Evolutionary conservation across 2,329 filamentous ascomycete genomes (phyloP), one percentile per base, ranked within the genome.

Genomic region (Fusarium sp.): DNA sequence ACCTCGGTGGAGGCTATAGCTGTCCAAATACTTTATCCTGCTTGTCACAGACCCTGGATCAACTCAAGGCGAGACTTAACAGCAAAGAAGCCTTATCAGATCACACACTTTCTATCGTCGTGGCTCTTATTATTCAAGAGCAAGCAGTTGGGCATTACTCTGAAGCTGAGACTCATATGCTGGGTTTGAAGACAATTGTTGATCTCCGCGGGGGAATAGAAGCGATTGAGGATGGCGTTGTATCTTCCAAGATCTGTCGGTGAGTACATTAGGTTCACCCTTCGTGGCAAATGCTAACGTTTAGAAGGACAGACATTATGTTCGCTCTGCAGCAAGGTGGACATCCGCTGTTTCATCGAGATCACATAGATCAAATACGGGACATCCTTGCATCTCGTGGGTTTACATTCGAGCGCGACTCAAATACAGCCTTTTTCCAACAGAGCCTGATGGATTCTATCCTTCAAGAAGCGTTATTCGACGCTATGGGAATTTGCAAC

Each of bases 61-160:
- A 47, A 7, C 29, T 63, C 6, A 41, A 55, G 1, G 31, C 18
- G 3, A 54, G 49, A 2, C 26, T 63, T 3, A 24, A 33, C 1
- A 43, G 35, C 8, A 38, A 12, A 2, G 60, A 63, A 2, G 60
- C 58, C 2, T 8, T 63, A 0, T 63, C 58, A 0, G 60, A 63
- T 3, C 29, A 57, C 2, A 63, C 60, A 0, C 60, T 63, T 1
- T 43, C 60, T 5, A 20, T 57, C 6, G 10, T 63, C 1, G 33
- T 57, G 60, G 41, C 60, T 3, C 60, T 63, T 8, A 24, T 63
- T 2, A 48, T 47, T 12, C 58, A 63, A 7, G 60, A 63, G 5
- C 49, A 63, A 33, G 21, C 11, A 4, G 49, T 13, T 4, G 49
- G 31, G 2, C 58, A 63, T 21, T 63, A 63, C 6, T 8, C 2